Conservation (phyloP, 805 yeast genomes). For the Saccharomycopsis fermentans region DNA sequence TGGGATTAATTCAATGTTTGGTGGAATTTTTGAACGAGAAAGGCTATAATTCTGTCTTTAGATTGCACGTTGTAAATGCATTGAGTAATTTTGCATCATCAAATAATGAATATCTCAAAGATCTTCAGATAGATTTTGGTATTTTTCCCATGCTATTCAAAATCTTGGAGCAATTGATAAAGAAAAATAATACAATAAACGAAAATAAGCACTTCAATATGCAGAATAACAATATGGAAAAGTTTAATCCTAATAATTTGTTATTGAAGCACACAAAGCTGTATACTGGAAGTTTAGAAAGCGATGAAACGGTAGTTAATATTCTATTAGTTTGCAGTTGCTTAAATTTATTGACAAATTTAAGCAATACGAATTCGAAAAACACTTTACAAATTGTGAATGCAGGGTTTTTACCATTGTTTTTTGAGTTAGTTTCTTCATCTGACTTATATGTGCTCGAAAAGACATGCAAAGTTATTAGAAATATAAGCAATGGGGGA, state of each 20-base stretch:
- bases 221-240: background rate
- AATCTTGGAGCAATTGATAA: slow-evolving; percentile 1
- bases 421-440: slow-evolving; percentile 12
- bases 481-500: slow-evolving; percentile 16
- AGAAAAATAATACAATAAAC: background rate
- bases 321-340: background rate
- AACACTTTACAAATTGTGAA: slow-evolving; percentile 13
- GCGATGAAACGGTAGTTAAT: background rate
- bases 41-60: slow-evolving; percentile 1
- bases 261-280: background rate
- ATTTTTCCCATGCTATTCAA: slow-evolving; percentile 6
- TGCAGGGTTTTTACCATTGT: slow-evolving; percentile 11
- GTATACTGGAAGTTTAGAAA: background rate
- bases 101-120: slow-evolving; percentile 9
- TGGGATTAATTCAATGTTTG: slow-evolving; percentile 8
- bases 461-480: slow-evolving; percentile 11
- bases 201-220: background rate
- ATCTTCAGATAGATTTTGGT: slow-evolving; percentile 7
- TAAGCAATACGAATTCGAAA: slow-evolving; percentile 12
- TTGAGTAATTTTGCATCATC: slow-evolving; percentile 10
- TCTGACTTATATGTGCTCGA: slow-evolving; percentile 10
- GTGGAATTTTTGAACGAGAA: slow-evolving; percentile 10
- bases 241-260: background rate
- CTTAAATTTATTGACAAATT: slow-evolving; percentile 5
- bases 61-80: background rate